Evolutionary conservation across 176 grass and related monocot species (phyloP).

Genomic region (Juncus effusus): DNA sequence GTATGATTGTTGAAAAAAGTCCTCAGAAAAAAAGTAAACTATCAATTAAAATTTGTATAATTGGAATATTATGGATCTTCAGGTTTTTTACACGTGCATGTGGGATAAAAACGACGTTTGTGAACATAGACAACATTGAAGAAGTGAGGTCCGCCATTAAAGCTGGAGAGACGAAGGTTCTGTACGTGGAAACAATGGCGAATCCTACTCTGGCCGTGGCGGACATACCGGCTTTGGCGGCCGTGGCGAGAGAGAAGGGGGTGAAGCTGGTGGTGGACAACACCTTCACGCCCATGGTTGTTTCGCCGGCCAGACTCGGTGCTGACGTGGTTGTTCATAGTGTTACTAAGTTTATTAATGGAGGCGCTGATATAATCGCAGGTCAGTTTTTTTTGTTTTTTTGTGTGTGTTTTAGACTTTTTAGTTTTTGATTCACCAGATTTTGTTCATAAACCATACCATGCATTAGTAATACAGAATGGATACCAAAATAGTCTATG

Average conservation of each 20-base stretch:
- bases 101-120: constrained; percentile 62
- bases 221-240: constrained; percentile 66
- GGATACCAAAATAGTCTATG: too few relatives aligned
- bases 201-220: constrained; percentile 89
- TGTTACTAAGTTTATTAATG: constrained; percentile 97
- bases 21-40: neutral
- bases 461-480: too few relatives aligned
- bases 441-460: too few relatives aligned
- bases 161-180: constrained; percentile 50
- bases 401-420: neutral
- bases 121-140: constrained; percentile 64
- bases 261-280: constrained; percentile 90
- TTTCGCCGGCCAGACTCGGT: constrained; percentile 74
- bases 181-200: constrained; percentile 89
- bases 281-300: constrained; percentile 81
- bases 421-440: too few relatives aligned
- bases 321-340: constrained; percentile 94
- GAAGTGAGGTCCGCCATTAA: constrained; percentile 59
- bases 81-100: constrained; percentile 58
- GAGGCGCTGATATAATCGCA: constrained; percentile 91
- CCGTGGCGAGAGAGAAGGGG: constrained; percentile 66
- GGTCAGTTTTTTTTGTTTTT: constrained; percentile 33
- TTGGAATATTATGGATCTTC: neutral
- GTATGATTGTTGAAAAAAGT: neutral
- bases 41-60: neutral